Evolutionary conservation across 768 basidiomycete species (phyloP).

Genomic region (Cystobasidium tubakii): DNA sequence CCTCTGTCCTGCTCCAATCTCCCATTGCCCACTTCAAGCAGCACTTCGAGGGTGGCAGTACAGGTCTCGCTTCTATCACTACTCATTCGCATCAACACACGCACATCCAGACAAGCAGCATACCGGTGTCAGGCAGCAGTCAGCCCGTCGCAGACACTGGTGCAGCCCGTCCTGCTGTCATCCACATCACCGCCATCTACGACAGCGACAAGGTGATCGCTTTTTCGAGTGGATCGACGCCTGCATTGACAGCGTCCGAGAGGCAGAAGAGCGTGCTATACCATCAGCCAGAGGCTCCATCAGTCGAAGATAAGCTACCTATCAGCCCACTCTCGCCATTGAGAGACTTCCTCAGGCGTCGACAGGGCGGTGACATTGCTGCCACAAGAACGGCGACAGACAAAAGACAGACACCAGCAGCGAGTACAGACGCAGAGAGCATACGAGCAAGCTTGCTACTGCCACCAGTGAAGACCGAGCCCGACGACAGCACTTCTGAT

Average conservation of each 20-base stretch:
- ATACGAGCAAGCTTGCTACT: background rate
- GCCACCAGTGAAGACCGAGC: background rate
- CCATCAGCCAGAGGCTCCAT: background rate
- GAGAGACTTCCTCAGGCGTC: background rate
- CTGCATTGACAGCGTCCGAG: background rate
- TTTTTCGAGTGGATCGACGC: background rate
- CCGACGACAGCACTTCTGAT: background rate
- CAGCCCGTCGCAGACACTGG: background rate
- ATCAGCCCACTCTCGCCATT: background rate
- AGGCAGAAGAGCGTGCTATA: background rate
- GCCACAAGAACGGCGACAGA: background rate
- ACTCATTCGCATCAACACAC: background rate
- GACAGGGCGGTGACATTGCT: background rate
- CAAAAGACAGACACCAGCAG: too few species aligned
- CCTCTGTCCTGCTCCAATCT: too few species aligned
- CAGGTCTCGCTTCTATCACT: too few species aligned
- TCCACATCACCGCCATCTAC: background rate
- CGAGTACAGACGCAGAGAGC: background rate
- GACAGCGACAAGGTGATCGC: background rate
- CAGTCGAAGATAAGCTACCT: background rate
- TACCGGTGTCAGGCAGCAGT: background rate
- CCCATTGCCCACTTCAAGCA: too few species aligned
- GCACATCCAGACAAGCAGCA: background rate
- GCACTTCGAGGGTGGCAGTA: too few species aligned
- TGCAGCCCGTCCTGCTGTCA: background rate